Evolutionary conservation across 2,329 filamentous ascomycete genomes (phyloP).

Genomic region (Pseudogymnoascus sp.): DNA sequence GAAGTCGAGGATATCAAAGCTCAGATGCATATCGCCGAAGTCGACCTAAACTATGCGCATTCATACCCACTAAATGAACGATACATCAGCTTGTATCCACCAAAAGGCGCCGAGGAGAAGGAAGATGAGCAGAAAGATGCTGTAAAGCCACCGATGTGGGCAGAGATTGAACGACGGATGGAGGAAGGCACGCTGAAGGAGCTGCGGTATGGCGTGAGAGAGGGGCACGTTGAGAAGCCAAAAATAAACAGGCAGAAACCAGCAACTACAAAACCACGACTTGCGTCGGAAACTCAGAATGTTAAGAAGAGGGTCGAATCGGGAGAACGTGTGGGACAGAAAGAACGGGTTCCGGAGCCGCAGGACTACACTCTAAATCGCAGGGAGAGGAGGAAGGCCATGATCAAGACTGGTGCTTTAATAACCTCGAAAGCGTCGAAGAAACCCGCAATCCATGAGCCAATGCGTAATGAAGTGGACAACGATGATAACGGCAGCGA

Average conservation of each 20-base stretch:
- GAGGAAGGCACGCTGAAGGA: constrained; percentile 38
- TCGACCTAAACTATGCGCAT: constrained; percentile 69
- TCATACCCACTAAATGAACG: constrained; percentile 64
- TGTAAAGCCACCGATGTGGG: constrained; percentile 55
- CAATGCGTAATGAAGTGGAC: constrained; percentile 15
- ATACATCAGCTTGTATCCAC: constrained; percentile 59
- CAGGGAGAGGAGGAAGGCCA: constrained; percentile 28
- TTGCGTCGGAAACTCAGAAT: constrained; percentile 5
- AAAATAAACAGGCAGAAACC: constrained; percentile 9
- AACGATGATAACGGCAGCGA: constrained; percentile 42
- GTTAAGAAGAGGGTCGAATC: background rate
- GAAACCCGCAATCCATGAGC: constrained; percentile 17
- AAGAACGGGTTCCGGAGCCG: constrained; percentile 13
- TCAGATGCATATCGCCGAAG: constrained; percentile 60
- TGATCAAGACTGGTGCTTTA: constrained; percentile 21
- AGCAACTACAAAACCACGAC: constrained; percentile 9
- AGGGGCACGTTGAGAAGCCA: constrained; percentile 26
- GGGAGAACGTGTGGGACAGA: constrained; percentile 12
- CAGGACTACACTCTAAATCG: constrained; percentile 15
- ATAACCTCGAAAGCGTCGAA: constrained; percentile 21
- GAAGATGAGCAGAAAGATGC: constrained; percentile 21
- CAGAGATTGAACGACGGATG: constrained; percentile 57
- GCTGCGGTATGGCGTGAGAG: constrained; percentile 22
- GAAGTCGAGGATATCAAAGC: constrained; percentile 45
- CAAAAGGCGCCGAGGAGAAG: constrained; percentile 30